A percentile compares a stretch with the other conserved stretches of the same genome.
Conservation (phyloP, 129 eudicot species). For the Arctium minus region DNA sequence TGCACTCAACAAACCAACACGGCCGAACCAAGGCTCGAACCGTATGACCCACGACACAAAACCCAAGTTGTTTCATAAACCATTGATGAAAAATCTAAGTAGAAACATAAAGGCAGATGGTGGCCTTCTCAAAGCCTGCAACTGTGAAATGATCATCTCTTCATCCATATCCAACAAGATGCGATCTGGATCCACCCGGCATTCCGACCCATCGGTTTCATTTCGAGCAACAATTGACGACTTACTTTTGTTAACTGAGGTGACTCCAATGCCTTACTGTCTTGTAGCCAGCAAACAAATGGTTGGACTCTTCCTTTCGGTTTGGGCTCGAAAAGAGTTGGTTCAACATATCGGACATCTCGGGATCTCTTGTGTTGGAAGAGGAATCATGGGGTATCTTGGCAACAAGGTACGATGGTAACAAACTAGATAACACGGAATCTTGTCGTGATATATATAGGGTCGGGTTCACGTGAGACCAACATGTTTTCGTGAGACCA, state of each 20-base stretch:
- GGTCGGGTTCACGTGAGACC: no score
- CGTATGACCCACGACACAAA: conserved; percentile 25
- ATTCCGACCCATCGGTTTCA: conserved; percentile 35
- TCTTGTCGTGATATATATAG: no score
- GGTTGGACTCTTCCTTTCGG: conserved; percentile 70
- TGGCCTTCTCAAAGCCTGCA: conserved; percentile 51
- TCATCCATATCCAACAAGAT: conserved; percentile 18
- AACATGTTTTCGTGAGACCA: no score
- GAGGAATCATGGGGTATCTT: conserved; percentile 77
- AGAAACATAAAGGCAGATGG: conserved; percentile 38
- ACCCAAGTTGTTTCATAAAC: conserved; percentile 46
- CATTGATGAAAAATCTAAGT: conserved; percentile 48
- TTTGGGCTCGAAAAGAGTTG: conserved; percentile 64
- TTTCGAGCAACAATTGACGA: conserved; percentile 23
- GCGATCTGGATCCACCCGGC: conserved; percentile 15
- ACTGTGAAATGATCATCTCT: conserved; percentile 31
- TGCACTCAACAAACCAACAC: conserved; percentile 59
- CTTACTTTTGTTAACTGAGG: conserved; percentile 23
- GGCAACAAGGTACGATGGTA: conserved; percentile 60
- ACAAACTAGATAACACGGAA: background rate
- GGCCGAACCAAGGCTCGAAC: conserved; percentile 24
- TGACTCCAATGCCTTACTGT: conserved; percentile 37
- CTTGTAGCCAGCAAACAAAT: conserved; percentile 71
- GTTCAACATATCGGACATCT: conserved; percentile 59
- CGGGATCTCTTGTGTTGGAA: conserved; percentile 48